Percentiles rank a stretch among this genome's conserved stretches.
Conservation (phyloP, 352 stramenopile genomes). For the Globisporangium nagaii region DNA sequence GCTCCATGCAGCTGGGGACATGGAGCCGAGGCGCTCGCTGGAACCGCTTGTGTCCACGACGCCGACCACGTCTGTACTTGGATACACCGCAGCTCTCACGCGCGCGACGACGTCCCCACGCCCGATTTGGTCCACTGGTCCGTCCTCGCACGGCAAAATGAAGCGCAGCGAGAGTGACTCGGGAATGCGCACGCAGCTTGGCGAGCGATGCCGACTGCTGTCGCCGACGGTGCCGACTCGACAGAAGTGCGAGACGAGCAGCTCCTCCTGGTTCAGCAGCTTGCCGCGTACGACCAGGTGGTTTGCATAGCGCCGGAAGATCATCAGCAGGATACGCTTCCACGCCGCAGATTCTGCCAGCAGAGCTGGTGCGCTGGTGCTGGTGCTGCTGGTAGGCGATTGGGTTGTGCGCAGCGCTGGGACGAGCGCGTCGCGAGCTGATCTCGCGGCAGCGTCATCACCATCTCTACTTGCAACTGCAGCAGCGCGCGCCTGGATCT, state of each 20-base stretch:
- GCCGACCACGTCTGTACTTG: not conserved
- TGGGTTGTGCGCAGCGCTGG: not conserved
- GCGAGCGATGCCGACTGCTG: not conserved
- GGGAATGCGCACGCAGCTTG: not conserved
- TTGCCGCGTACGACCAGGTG: conserved; percentile 26
- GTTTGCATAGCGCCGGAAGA: conserved; percentile 26
- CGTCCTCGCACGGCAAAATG: conserved; percentile 14
- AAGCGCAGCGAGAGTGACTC: conserved; percentile 8
- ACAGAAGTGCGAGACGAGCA: conserved; percentile 23
- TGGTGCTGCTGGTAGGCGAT: not conserved
- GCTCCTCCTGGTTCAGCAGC: conserved; percentile 38
- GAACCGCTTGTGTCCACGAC: not conserved
- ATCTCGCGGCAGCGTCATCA: not conserved
- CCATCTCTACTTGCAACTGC: not conserved
- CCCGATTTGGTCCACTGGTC: conserved; percentile 6
- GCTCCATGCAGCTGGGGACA: not conserved
- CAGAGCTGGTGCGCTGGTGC: not conserved
- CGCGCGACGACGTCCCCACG: conserved; percentile 9
- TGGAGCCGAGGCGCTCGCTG: not conserved
- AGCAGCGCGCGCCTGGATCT: not conserved
- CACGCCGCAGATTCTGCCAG: conserved; percentile 2
- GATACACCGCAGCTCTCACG: not conserved
- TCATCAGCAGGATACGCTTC: conserved; percentile 10
- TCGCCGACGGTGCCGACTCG: not conserved
- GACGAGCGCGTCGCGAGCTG: not conserved